Evolutionary conservation across 352 stramenopile species (phyloP), one percentile per base, ranked within the genome.

Genomic region (Pythium chondricola): DNA sequence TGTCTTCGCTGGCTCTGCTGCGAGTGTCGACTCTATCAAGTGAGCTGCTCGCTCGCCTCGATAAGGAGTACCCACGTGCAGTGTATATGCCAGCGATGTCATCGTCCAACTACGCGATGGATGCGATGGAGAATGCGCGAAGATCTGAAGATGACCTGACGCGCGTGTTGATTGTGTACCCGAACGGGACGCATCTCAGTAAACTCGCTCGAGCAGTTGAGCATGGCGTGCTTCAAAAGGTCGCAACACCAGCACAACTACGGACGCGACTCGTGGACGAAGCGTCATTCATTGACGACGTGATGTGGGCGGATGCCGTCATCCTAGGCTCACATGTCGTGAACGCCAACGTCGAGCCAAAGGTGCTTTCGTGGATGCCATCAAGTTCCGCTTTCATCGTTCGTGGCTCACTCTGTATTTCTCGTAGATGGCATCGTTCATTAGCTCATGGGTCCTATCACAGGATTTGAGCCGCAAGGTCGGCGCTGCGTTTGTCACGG

Each of bases 341-440:
- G 26, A 93, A 95, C 52, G 85, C 82, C 30, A 95, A 95, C 54
- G 71, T 95, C 10, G 83, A 95, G 50, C 80, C 85, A 7, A 80
- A 88, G 64, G 76, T 85, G 48, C 17, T 67, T 35, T 17, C 26
- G 13, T 42, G 6, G 14, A 6, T 16, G 4, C 41, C 27, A 2
- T 43, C 7, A 44, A 13, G 16, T 36, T 14, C 1, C 14, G 4
- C 13, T 16, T 32, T 41, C 14, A 13, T 29, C 9, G 32, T 6
- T 30, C n/a, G n/a, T n/a, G 2, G 33, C 11, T 43, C 11, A 7
- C 11, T 53, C 36, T 42, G 16, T 25, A 4, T 42, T 7, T n/a
- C 5, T 18, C 8, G 21, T 46, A 88, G 76, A 81, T 86, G 69
- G 53, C 56, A 3, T 59, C 70, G 50, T 94, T 88, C 56, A 36